Conservation (phyloP, 2,329 filamentous ascomycete genomes). For the Monilinia aucupariae region DNA sequence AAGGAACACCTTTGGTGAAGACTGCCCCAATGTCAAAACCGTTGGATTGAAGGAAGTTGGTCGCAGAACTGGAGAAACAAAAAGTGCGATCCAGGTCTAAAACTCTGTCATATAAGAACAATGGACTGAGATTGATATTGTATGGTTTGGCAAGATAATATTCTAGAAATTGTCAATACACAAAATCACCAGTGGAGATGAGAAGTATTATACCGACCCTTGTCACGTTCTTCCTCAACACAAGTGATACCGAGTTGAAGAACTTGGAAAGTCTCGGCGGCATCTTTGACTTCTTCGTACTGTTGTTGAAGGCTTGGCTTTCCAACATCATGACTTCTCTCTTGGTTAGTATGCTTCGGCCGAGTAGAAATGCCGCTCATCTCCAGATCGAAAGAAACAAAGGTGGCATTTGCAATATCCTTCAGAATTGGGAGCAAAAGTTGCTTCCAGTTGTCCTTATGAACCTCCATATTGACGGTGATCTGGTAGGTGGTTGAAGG, state of each 20-base stretch:
- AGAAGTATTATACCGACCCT: slow-evolving; percentile 36
- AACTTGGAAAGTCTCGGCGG: slow-evolving; percentile 58
- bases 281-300: slow-evolving; percentile 55
- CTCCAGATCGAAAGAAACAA: slow-evolving; percentile 61
- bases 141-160: slow-evolving; percentile 56
- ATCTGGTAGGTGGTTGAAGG: neutral
- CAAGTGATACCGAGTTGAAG: slow-evolving; percentile 63
- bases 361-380: slow-evolving; percentile 55
- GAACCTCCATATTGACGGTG: slow-evolving; percentile 12
- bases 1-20: slow-evolving; percentile 53
- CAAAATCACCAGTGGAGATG: neutral
- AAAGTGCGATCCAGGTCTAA: slow-evolving; percentile 57
- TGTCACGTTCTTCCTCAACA: slow-evolving; percentile 50
- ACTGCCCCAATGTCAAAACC: slow-evolving; percentile 53
- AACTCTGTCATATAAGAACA: slow-evolving; percentile 35
- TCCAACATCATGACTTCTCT: slow-evolving; percentile 35
- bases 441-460: slow-evolving; percentile 28
- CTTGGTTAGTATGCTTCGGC: slow-evolving; percentile 28
- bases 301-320: slow-evolving; percentile 52
- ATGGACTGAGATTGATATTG: slow-evolving; percentile 59
- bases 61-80: slow-evolving; percentile 42
- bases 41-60: slow-evolving; percentile 54
- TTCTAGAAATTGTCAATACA: slow-evolving; percentile 33
- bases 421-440: slow-evolving; percentile 51
- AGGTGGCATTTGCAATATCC: slow-evolving; percentile 52